Base-by-base conservation (phyloP, 306 rosid genomes). In the Comarum palustre region DNA sequence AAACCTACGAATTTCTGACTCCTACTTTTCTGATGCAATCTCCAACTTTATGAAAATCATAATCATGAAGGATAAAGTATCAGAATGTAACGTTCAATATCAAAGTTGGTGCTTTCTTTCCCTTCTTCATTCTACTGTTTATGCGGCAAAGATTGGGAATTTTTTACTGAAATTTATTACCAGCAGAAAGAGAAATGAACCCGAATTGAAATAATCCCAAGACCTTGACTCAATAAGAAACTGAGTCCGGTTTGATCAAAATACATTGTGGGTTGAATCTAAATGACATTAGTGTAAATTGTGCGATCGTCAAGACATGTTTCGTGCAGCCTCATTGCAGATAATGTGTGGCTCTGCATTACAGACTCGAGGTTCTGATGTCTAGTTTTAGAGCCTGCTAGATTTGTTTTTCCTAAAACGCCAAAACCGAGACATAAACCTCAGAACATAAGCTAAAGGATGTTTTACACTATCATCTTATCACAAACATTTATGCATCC, bases 21-120 rank as follows among this genome's bases (percentile, higher is more conserved):
- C 65, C 31, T 59, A 22, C 48, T 65, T 65, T 39, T 24, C 24
- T 6, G 19, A 65, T 65, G 31, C 29, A 65, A 20, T 65, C 69
- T 65, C 34, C 69, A 65, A 65, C 69, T 65, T 20, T 41, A 22
- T 20, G 69, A 39, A 65, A 8, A 64, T 38, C 47, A 42, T 45
- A 32, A 55, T 22, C 47, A 38, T 9, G 15, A n/a, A 6, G 48
- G 16, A 39, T 5, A 20, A 38, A 20, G 69, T 39, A 39, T 65
- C 31, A 5, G 69, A 20, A 11, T 11, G 50, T 22, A 39, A 20
- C 14, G 13, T 64, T 17, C 68, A n/a, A 9, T 17, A 36, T 36
- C 14, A 32, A 63, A 63, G 14, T 11, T 5, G 45, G 69, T 39
- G n/a, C 31, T 2, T 61, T 61, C n/a, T n/a, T 42, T 13, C 2